Evolutionary conservation across 495 filamentous ascomycete species (phyloP), one percentile per base, ranked within the genome.

Genomic region (Cryomyces minteri): DNA sequence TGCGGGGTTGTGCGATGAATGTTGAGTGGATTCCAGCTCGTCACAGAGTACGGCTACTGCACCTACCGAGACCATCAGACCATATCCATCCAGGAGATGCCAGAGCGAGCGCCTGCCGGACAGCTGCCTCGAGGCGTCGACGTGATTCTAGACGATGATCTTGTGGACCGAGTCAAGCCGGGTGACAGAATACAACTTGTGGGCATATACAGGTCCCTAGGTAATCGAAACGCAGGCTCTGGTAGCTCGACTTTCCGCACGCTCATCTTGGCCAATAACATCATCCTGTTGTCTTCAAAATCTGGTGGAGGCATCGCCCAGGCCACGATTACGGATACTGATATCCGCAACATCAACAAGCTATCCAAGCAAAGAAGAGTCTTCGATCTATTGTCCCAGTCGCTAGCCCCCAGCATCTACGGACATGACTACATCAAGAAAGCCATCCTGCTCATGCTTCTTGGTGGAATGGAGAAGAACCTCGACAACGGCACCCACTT

Each of bases 31-130:
- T 8, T 40, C 32, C 52, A 79, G 58, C 72, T 99, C 11, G 77
- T 82, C 51, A 96, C 92, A 36, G 92, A 99, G 57, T 96, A 94
- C 61, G 90, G 90, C 6, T 84, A 92, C 62, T 90, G 79, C 60
- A 90, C 80, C 14, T 99, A 95, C 60, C 74, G 88, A 58, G 90
- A 99, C 59, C 92, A 99, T 61, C 90, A 99, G 58, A 88, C 85
- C 12, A 85, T 99, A 41, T 96, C 90, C 0, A 94, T 99, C 55
- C 90, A 99, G 68, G 90, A 99, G 70, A 99, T 99, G 90, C 90
- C 90, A 10, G 90, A 99, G 60, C 72, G 90, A 54, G 90, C 90
- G 28, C 90, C 90, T 30, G 88, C 90, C 44, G 90, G 90, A 40
- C 90, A 96, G 67, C 73, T 99, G 52, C 90, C 90, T 48, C 77